Base-by-base conservation (phyloP, 768 basidiomycete species). In the Lactarius hatsudake region DNA sequence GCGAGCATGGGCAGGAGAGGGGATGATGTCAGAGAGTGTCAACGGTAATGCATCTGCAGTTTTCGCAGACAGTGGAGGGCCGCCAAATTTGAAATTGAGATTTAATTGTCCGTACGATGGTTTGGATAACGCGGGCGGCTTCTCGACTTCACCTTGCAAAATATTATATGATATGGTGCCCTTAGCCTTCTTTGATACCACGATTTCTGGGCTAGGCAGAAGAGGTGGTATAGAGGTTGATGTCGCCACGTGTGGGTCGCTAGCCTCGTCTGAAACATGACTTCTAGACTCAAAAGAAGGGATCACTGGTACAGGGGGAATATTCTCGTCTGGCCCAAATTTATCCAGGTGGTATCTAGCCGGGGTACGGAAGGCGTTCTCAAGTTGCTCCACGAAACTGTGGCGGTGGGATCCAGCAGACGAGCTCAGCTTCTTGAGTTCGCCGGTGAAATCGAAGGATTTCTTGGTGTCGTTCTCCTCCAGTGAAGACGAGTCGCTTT, bases 361-460 rank as follows among this genome's bases (percentile, higher is more conserved):
- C 0, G 91, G 90, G 0, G 90, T 90, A 68, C 84, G 81, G 80
- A 93, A 93, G 1, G 91, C 90, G 61, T 81, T 87, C 78, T 93
- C 91, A 28, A 93, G 78, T 76, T 94, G 78, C 75, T 92, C 90
- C 4, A 93, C 87, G 72, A 94, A 94, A 75, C 91, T 93, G 15
- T 76, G 79, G 12, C 90, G 78, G 72, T 91, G 86, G 1, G 86
- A 87, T 1, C 72, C 89, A 40, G 88, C 88, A 7, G 86, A 87
- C 71, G 90, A 87, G 62, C 88, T 87, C 59, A 93, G 80, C 71
- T 79, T 86, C 75, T 82, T 78, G 61, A 93, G 76, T 74, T 93
- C 92, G 45, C 87, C 89, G 0, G 92, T 94, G 73, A 93, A 94
- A 72, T 94, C 91, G 67, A 93, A 94, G 1, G 87, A 89, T 71